Conservation (phyloP, 2,329 filamentous ascomycete genomes). For the Fusarium devonianum region DNA sequence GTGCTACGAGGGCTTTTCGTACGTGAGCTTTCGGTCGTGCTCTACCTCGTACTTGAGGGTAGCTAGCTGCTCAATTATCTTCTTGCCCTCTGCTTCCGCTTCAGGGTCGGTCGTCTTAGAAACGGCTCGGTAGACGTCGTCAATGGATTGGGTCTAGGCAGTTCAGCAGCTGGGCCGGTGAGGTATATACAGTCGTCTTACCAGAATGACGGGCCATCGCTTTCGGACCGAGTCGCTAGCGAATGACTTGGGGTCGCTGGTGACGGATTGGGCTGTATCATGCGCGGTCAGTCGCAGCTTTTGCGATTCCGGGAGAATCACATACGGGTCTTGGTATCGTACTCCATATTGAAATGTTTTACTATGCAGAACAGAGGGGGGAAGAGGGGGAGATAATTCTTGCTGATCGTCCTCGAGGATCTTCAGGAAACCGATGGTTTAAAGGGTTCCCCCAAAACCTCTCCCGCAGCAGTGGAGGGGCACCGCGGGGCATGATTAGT, state of each 20-base stretch:
- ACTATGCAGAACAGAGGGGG: background rate
- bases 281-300: constrained; percentile 21
- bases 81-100: constrained; percentile 82
- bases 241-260: constrained; percentile 84
- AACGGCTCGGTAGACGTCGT: constrained; percentile 86
- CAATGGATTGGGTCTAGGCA: constrained; percentile 83
- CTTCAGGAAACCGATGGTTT: constrained; percentile 18
- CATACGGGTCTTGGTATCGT: constrained; percentile 77
- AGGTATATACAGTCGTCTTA: constrained; percentile 50
- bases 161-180: constrained; percentile 10
- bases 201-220: constrained; percentile 93
- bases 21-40: constrained; percentile 83
- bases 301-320: background rate
- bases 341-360: constrained; percentile 64
- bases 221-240: constrained; percentile 84
- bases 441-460: constrained; percentile 13
- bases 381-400: background rate
- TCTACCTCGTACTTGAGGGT: constrained; percentile 93
- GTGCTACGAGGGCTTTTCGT: constrained; percentile 41
- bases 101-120: constrained; percentile 65
- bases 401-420: constrained; percentile 13
- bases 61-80: constrained; percentile 79
- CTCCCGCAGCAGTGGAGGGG: constrained; percentile 36
- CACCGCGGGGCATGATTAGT: constrained; percentile 40
- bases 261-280: constrained; percentile 74